Evolutionary conservation across 2,329 filamentous ascomycete genomes (phyloP).

Genomic region (Cercospora berteroae): DNA sequence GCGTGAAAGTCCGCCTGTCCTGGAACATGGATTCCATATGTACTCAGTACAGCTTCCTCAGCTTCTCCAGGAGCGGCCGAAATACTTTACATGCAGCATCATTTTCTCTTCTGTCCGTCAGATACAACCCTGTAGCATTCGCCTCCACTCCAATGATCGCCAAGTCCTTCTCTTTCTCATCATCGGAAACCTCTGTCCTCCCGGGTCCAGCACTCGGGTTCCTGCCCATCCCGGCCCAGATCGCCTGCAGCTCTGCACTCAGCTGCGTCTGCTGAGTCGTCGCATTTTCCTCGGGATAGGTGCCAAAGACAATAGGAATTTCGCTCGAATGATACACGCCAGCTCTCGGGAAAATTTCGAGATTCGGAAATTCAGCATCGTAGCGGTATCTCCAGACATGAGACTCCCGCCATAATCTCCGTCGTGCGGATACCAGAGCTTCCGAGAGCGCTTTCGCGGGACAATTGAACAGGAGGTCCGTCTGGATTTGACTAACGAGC

Average conservation of each 20-base stretch:
- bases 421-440: not conserved
- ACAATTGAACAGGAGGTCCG: not conserved
- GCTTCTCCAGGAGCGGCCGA: not conserved
- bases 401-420: not conserved
- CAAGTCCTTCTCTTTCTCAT: not conserved
- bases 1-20: too few species aligned
- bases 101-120: not conserved
- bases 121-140: not conserved
- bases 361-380: not conserved
- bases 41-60: not conserved
- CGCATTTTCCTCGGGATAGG: constrained; percentile 28
- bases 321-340: constrained; percentile 39
- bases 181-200: constrained; percentile 28
- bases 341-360: not conserved
- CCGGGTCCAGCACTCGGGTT: constrained; percentile 40
- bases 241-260: constrained; percentile 33
- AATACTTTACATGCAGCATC: not conserved
- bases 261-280: constrained; percentile 38
- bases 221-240: constrained; percentile 41
- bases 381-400: not conserved
- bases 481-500: not conserved
- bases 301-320: constrained; percentile 40
- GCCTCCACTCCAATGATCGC: not conserved
- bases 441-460: not conserved
- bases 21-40: too few species aligned